Evolutionary conservation across 192 early-diverging fungal genomes (phyloP).

Genomic region (Podila minutissima): DNA sequence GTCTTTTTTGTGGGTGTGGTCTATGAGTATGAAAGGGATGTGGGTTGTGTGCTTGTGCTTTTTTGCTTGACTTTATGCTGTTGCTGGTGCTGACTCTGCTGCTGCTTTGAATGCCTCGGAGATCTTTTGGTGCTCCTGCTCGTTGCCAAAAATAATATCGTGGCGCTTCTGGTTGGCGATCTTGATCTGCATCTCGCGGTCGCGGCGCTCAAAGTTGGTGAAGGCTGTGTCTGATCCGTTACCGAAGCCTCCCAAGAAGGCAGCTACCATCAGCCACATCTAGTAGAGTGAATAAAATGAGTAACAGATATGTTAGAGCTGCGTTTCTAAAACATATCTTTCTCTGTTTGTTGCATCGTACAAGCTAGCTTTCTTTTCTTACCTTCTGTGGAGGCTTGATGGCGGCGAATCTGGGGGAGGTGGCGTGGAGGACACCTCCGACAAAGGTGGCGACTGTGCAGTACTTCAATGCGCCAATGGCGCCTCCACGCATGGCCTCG

Average conservation of each 20-base stretch:
- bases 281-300: not conserved
- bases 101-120: not conserved
- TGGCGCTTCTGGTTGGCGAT: constrained; percentile 35
- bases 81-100: constrained; percentile 9
- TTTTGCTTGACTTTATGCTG: not conserved
- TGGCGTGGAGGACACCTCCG: constrained; percentile 34
- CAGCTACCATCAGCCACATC: constrained; percentile 49
- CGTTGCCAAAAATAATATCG: constrained; percentile 36
- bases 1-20: no score
- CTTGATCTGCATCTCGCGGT: constrained; percentile 38
- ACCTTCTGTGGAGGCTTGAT: constrained; percentile 47
- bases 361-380: not conserved
- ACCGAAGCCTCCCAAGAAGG: constrained; percentile 44
- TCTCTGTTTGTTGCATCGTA: no score
- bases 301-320: not conserved
- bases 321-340: no score
- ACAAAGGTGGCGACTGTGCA: constrained; percentile 42
- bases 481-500: constrained; percentile 46
- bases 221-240: constrained; percentile 49
- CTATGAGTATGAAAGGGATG: not conserved
- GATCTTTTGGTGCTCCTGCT: constrained; percentile 3
- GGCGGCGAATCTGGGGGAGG: constrained; percentile 27
- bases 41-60: not conserved
- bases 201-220: constrained; percentile 49
- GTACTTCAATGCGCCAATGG: constrained; percentile 46